Evolutionary conservation across 2,329 filamentous ascomycete genomes (phyloP), one percentile per base, ranked within the genome.

Genomic region (Talaromyces sp.): DNA sequence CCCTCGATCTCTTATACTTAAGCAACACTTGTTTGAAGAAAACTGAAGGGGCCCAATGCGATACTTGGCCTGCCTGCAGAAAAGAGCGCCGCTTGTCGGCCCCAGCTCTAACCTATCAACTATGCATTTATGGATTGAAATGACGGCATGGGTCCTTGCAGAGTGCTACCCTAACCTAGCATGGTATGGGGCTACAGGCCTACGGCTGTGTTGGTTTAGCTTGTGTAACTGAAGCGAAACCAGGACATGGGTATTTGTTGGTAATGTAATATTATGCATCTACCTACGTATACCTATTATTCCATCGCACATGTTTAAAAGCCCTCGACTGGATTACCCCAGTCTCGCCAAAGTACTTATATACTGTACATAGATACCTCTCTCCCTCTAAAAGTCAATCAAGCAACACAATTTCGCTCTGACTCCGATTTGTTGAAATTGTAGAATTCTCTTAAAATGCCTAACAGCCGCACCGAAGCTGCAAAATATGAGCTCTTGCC

Each of bases 381-480:
- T 15, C 25, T 49, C 19, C 22, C 43, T 9, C 10, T 7, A 47
- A 47, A 47, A 25, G 22, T 49, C 47, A 50, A 50, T 31, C 25
- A 15, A n/a, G 13, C 25, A 31, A 33, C 25, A 25, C 27, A 49
- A 3, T 49, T 27, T 27, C 13, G 22, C 22, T 49, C 11, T 13
- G 15, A 27, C 11, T 15, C 11, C 10, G 11, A 27, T 27, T 27
- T 25, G 1, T 27, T 8, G 11, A 49, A 22, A 27, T 49, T 11
- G 3, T 49, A 49, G 11, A 2, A 58, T 3, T 39, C 7, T 39
- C 7, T 45, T 47, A 27, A 19, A 31, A 60, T 60, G 57, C 39
- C 57, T 33, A 60, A 60, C 39, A 60, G 19, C 11, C 27, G 60
- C 25, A 54, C 37, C 19, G 60, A 62, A 39, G 60, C 45, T 10